Evolutionary conservation across 805 yeast genomes (phyloP).

Genomic region (Suhomyces canberraensis): DNA sequence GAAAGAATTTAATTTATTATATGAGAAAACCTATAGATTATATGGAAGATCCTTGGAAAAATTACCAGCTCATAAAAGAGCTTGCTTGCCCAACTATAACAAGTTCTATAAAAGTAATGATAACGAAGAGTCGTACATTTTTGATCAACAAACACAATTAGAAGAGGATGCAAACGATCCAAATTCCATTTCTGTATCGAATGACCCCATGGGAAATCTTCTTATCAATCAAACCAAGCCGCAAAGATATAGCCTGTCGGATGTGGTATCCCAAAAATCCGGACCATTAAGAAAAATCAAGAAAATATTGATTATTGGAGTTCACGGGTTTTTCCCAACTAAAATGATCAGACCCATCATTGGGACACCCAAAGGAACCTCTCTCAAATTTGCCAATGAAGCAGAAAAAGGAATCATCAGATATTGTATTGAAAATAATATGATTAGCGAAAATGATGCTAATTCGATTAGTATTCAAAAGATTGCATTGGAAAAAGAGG

Average conservation of each 20-base stretch:
- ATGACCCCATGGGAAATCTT: constrained; percentile 40
- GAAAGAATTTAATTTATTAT: constrained; percentile 29
- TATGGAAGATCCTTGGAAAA: constrained; percentile 37
- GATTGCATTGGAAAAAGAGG: constrained; percentile 92
- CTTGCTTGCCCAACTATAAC: constrained; percentile 38
- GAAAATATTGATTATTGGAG: constrained; percentile 80
- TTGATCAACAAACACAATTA: constrained; percentile 19
- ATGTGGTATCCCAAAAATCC: constrained; percentile 23
- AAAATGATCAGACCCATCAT: constrained; percentile 77
- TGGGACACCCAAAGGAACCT: constrained; percentile 97
- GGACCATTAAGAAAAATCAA: constrained; percentile 38
- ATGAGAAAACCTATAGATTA: constrained; percentile 35
- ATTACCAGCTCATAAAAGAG: constrained; percentile 35
- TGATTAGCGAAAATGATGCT: constrained; percentile 31
- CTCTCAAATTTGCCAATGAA: constrained; percentile 83
- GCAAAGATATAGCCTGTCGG: constrained; percentile 11
- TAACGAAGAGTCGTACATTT: constrained; percentile 6
- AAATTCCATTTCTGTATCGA: constrained; percentile 35
- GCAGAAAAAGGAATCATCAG: constrained; percentile 75
- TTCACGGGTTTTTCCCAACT: constrained; percentile 95
- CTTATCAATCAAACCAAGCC: constrained; percentile 28
- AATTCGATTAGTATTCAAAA: constrained; percentile 61
- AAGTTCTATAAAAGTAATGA: constrained; percentile 20
- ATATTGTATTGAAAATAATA: constrained; percentile 49
- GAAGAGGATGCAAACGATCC: constrained; percentile 29